A percentile compares a stretch with the other conserved stretches of the same genome.
Conservation (phyloP, 495 filamentous ascomycete genomes). For the Tuber indicum region DNA sequence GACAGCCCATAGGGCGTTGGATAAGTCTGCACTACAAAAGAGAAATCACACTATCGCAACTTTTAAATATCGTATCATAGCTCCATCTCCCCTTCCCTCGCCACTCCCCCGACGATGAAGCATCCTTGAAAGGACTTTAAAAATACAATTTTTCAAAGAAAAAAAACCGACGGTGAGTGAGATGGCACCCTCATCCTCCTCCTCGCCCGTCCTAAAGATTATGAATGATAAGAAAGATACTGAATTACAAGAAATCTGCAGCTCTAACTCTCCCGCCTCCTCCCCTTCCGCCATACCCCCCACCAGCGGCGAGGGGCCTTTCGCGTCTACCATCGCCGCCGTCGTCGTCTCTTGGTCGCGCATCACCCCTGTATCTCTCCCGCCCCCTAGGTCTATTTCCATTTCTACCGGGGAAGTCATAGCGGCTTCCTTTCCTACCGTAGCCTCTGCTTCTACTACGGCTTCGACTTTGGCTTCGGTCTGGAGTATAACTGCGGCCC, state of each 20-base stretch:
- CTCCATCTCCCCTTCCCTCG: background rate
- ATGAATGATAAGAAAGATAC: background rate
- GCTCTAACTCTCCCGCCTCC: slow-evolving; percentile 31
- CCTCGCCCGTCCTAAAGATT: background rate
- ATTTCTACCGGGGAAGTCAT: slow-evolving; percentile 11
- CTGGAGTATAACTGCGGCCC: slow-evolving; percentile 9
- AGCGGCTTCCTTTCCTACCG: slow-evolving; percentile 15
- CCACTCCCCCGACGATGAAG: background rate
- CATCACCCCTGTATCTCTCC: slow-evolving; percentile 8
- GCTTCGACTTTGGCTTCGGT: slow-evolving; percentile 13
- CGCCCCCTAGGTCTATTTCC: slow-evolving; percentile 4
- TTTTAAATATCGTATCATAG: background rate
- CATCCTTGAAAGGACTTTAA: background rate
- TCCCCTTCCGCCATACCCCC: slow-evolving; percentile 15
- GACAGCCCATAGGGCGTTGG: no score
- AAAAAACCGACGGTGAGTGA: background rate
- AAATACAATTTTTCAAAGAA: slow-evolving; percentile 2
- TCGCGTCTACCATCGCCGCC: slow-evolving; percentile 12
- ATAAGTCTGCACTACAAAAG: background rate
- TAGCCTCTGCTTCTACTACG: slow-evolving; percentile 9
- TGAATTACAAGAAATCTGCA: slow-evolving; percentile 34
- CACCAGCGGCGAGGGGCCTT: slow-evolving; percentile 2
- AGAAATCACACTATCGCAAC: background rate
- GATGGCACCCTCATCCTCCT: background rate
- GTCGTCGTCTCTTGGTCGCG: slow-evolving; percentile 8